Conservation (phyloP, 2,329 filamentous ascomycete species). For the Colletotrichum lini region DNA sequence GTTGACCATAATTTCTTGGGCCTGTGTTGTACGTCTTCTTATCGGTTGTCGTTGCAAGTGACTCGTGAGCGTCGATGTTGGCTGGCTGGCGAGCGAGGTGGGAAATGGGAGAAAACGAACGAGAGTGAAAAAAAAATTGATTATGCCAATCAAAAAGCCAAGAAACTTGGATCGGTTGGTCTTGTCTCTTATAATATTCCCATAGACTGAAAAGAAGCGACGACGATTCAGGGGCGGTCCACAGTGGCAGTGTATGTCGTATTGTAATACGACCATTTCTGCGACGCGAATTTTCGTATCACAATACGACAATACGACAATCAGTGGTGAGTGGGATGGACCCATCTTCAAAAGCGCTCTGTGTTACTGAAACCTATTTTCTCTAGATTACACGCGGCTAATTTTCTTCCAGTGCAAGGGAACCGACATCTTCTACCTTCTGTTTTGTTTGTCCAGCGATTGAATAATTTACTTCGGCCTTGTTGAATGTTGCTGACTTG, state of each 20-base stretch:
- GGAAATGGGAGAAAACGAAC: not conserved
- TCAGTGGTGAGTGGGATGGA: too few species aligned
- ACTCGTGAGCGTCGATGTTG: not conserved
- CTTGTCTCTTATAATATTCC: not conserved
- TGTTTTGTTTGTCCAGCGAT: too few species aligned
- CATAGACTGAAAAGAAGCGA: too few species aligned
- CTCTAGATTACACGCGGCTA: not conserved
- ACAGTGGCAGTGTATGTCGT: not conserved
- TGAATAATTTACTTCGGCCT: too few species aligned
- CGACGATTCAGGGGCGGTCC: not conserved
- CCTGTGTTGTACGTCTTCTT: too few species aligned
- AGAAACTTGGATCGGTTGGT: too few species aligned
- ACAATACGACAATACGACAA: not conserved
- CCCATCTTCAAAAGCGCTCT: not conserved
- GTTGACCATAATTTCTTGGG: conserved; percentile 16
- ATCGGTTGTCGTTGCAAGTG: not conserved
- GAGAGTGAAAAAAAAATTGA: not conserved
- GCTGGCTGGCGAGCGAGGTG: not conserved
- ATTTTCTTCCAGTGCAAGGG: not conserved
- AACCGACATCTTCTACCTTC: not conserved
- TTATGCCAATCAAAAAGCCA: not conserved
- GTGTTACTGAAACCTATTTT: not conserved
- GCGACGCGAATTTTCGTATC: not conserved
- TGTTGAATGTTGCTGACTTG: too few species aligned
- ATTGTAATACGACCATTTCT: not conserved